phyloP scores from a whole-genome alignment of 2,329 filamentous ascomycete genomes.

The Beauveria asiatica region DNA sequence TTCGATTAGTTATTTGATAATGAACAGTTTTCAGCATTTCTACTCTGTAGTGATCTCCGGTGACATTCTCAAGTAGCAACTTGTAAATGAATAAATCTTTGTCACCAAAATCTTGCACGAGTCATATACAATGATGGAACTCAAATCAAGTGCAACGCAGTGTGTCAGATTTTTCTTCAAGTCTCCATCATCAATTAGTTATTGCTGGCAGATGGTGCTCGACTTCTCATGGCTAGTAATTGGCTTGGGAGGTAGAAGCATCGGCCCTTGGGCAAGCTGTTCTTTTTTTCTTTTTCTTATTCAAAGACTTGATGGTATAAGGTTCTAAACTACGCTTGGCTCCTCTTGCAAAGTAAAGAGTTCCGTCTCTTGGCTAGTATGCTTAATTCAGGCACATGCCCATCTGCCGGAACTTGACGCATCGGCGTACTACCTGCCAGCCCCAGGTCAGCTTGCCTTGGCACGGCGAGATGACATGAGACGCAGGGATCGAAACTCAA shows the following conservation, averaged over 20 bases:
- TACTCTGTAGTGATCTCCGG: neutral
- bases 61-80: neutral
- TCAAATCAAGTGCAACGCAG: neutral
- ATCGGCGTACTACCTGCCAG: neutral
- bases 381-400: neutral
- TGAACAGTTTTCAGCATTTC: neutral
- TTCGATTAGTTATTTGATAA: neutral
- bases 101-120: neutral
- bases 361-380: neutral
- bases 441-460: neutral
- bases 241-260: neutral
- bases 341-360: too few species aligned
- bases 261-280: neutral
- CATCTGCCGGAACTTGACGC: neutral
- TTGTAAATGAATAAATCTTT: neutral
- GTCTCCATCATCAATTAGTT: neutral
- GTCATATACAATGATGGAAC: neutral
- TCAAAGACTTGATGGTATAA: neutral
- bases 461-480: neutral
- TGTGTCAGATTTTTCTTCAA: neutral
- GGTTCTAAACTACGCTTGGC: too few species aligned
- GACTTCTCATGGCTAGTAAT: neutral
- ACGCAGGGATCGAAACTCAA: neutral
- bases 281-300: neutral
- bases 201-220: neutral